Conservation (phyloP, 2,329 filamentous ascomycete genomes). For the Fusarium vanettenii region DNA sequence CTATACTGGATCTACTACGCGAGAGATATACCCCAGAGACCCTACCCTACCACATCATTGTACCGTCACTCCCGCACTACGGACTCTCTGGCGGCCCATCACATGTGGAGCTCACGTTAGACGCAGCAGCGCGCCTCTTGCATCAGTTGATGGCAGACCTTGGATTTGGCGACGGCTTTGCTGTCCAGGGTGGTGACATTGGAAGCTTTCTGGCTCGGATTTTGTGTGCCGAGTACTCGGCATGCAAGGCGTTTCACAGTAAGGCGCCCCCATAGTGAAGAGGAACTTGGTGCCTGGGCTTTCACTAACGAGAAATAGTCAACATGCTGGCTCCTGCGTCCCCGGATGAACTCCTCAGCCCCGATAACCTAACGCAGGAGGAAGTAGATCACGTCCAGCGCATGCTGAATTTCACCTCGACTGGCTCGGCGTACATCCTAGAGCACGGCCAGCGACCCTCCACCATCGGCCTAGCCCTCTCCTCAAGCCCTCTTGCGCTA, state of each 20-base stretch:
- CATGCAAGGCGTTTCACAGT: neutral
- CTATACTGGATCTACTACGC: neutral
- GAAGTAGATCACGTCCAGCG: too few species aligned
- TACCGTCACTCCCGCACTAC: neutral
- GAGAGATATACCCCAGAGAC: neutral
- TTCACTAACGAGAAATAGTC: too few species aligned
- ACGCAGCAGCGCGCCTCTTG: too few species aligned
- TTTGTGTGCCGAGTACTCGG: neutral
- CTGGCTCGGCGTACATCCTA: too few species aligned
- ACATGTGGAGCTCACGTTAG: too few species aligned
- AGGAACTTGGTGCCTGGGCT: too few species aligned
- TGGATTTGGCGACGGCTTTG: neutral
- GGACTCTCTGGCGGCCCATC: too few species aligned
- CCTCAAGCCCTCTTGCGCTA: neutral
- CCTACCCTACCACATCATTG: neutral
- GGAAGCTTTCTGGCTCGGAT: neutral
- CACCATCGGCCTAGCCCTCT: neutral
- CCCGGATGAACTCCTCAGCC: neutral
- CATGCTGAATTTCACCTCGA: too few species aligned
- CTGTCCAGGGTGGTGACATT: neutral
- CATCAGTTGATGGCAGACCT: neutral
- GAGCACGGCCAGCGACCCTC: neutral
- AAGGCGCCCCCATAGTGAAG: neutral
- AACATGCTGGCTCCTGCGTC: neutral
- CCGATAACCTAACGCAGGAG: too few species aligned